Evolutionary conservation across 495 filamentous ascomycete genomes (phyloP), one percentile per base, ranked within the genome.

Genomic region (Physcia stellaris): DNA sequence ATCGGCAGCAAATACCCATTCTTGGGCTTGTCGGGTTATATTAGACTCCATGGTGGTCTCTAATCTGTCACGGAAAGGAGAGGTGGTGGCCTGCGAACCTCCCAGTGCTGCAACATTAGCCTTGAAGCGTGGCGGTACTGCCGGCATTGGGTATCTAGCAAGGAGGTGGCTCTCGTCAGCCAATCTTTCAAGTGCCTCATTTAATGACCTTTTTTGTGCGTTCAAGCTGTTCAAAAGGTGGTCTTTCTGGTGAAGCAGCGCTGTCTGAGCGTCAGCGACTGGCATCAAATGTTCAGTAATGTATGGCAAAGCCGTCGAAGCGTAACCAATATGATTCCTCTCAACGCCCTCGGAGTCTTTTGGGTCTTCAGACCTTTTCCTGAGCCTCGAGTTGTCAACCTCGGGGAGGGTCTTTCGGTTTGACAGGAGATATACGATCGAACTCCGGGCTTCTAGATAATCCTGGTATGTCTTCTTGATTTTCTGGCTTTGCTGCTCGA

Each of bases 121-220:
- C 41, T 62, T 63, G 51, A 64, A 62, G n/a, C 58, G 60, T 7
- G 58, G 48, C 38, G 66, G 64, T 11, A 52, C 56, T 13, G 60
- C 56, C 1, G 67, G 61, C 31, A 73, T 52, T 1, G 78, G 75
- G 39, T 80, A 73, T 27, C 68, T 63, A 0, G 71, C 75, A 1
- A 83, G 66, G 4, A 85, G 62, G 39, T 82, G 77, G 47, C 76
- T 81, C 44, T 85, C 80, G 24, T 83, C 73, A 10, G 65, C 63
- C 1, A 83, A 56, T 23, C 73, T 77, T 34, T 72, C 67, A 9
- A 83, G 56, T 0, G 56, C 52, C 39, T 73, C 68, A 27, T 66
- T 61, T 6, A 67, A 66, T 2, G 74, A 74, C 15, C 66, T 64
- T 36, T 74, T 66, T 39, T 81, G 74, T 45, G 70, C 75, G 2